phyloP scores from a whole-genome alignment of 345 rosid genomes.

The Lepidium africanum region DNA sequence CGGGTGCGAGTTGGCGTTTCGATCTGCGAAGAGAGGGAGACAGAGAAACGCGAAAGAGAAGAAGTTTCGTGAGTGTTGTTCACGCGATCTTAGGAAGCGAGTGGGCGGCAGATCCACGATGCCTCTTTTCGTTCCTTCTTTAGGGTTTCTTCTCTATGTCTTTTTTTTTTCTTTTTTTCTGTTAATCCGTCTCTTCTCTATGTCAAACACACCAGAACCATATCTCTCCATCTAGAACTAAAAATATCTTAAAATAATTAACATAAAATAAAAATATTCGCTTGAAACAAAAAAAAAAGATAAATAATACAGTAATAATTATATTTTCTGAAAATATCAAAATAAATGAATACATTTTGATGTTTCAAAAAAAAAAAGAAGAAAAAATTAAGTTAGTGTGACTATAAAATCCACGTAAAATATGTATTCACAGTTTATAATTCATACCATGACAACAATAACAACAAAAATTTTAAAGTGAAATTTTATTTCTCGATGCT shows the following conservation, averaged over 20 bases:
- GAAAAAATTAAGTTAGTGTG: too few relatives aligned
- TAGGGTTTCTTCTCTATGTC: slow-evolving; percentile 23
- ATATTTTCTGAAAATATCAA: too few relatives aligned
- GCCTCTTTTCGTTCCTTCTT: not conserved
- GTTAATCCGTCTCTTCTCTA: not conserved
- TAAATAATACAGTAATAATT: too few relatives aligned
- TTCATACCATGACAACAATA: too few relatives aligned
- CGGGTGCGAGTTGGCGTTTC: slow-evolving; percentile 28
- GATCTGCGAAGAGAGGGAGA: slow-evolving; percentile 13
- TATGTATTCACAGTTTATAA: too few relatives aligned
- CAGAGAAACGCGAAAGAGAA: not conserved
- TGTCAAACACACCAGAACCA: not conserved
- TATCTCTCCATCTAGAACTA: not conserved
- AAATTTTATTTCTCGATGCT: not conserved
- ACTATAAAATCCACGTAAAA: too few relatives aligned
- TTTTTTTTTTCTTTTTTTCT: too few relatives aligned
- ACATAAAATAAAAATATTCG: not conserved
- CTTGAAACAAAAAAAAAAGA: too few relatives aligned
- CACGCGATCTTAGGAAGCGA: slow-evolving; percentile 30
- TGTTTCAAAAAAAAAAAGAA: too few relatives aligned
- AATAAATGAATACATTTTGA: too few relatives aligned
- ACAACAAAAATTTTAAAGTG: too few relatives aligned
- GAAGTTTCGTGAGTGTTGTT: slow-evolving; percentile 12
- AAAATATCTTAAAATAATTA: not conserved
- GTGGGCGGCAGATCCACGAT: slow-evolving; percentile 24